Conservation (phyloP, 352 stramenopile species). For the Phytopythium vexans region DNA sequence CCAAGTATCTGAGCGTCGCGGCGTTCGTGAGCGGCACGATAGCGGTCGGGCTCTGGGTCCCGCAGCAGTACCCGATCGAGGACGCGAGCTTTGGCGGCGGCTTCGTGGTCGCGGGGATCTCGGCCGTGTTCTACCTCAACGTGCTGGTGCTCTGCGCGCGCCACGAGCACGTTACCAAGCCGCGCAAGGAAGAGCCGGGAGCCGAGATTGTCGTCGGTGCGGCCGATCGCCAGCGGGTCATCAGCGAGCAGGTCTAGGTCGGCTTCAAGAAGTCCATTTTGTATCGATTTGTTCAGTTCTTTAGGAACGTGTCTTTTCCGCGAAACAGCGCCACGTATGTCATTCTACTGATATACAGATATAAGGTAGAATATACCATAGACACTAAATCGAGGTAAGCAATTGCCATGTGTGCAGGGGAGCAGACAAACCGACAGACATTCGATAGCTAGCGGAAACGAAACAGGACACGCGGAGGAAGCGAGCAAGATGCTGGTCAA, state of each 20-base stretch:
- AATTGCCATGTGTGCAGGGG: too few species aligned
- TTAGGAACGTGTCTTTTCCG: conserved; percentile 1
- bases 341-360: background rate
- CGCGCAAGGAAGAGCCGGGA: too few species aligned
- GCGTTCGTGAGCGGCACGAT: background rate
- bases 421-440: too few species aligned
- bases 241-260: too few species aligned
- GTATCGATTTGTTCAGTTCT: too few species aligned
- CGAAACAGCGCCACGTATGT: conserved; percentile 4
- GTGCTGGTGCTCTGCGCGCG: conserved; percentile 4
- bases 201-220: too few species aligned
- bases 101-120: background rate
- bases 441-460: background rate
- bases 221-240: background rate
- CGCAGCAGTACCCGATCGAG: background rate
- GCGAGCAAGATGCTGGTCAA: conserved; percentile 65
- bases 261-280: too few species aligned
- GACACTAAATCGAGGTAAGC: background rate
- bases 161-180: conserved; percentile 1
- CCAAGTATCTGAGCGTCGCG: background rate
- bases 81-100: conserved; percentile 3
- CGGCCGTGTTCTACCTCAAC: conserved; percentile 4
- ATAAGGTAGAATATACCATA: background rate
- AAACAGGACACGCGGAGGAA: background rate
- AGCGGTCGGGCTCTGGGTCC: conserved; percentile 4